Percentiles rank a stretch among this genome's conserved stretches.
Evolutionary conservation across 139 green algal genomes (phyloP).

Genomic region (Closterium sp.): DNA sequence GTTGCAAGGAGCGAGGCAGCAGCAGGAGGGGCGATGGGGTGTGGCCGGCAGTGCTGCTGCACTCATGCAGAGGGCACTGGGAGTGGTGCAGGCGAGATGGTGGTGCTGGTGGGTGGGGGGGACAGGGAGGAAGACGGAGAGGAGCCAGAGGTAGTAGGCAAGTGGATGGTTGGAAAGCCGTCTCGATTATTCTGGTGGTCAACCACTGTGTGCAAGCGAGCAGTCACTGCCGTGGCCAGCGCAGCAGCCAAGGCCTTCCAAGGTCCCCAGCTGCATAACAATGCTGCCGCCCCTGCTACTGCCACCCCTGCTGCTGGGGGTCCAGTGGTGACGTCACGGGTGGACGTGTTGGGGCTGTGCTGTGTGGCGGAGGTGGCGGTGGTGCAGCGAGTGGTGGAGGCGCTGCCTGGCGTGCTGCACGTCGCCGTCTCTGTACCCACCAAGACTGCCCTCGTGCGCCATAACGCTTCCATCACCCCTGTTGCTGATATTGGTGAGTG

Average conservation of each 20-base stretch:
- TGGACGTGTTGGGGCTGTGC: slow-evolving; percentile 66
- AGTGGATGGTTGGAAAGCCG: not conserved
- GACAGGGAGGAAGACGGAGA: too few species aligned
- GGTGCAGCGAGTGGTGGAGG: slow-evolving; percentile 60
- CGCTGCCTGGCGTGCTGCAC: slow-evolving; percentile 60
- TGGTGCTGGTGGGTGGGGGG: too few species aligned
- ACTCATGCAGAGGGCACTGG: too few species aligned
- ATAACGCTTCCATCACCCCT: slow-evolving; percentile 51
- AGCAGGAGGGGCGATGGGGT: too few species aligned
- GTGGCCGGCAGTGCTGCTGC: too few species aligned
- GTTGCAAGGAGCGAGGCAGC: too few species aligned
- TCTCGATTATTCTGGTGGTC: not conserved
- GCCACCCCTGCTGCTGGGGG: not conserved
- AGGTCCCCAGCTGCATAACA: not conserved
- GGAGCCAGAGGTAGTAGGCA: not conserved
- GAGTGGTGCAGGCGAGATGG: too few species aligned
- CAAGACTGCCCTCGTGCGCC: slow-evolving; percentile 64
- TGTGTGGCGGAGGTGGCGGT: slow-evolving; percentile 69
- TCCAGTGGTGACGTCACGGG: not conserved
- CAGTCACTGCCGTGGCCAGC: not conserved
- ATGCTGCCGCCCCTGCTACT: not conserved
- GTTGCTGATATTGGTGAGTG: slow-evolving; percentile 55
- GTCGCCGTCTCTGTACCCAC: slow-evolving; percentile 65
- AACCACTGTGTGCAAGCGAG: not conserved
- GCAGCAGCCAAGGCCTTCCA: not conserved